Evolutionary conservation across 192 early-diverging fungal genomes (phyloP).

Genomic region (Lobosporangium transversale): DNA sequence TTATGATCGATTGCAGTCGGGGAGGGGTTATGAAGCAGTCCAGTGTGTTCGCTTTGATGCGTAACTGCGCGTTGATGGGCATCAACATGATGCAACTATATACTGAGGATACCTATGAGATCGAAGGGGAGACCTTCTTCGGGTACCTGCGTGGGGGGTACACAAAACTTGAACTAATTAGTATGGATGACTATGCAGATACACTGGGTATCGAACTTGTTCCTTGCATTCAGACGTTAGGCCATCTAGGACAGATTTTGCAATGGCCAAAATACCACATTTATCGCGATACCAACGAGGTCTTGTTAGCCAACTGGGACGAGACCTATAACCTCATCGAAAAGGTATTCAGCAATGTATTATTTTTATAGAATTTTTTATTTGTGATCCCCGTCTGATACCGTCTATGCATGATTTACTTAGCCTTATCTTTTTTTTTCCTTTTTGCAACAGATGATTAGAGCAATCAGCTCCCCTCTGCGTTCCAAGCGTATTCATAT

Average conservation of each 20-base stretch:
- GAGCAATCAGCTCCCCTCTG: constrained; percentile 70
- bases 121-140: constrained; percentile 52
- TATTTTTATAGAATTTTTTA: too few species aligned
- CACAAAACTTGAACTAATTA: constrained; percentile 73
- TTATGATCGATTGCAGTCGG: constrained; percentile 90
- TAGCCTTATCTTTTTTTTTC: too few species aligned
- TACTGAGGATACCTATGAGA: constrained; percentile 90
- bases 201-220: constrained; percentile 84
- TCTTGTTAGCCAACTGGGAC: constrained; percentile 74
- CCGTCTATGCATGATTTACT: too few species aligned
- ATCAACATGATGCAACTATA: constrained; percentile 91
- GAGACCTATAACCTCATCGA: constrained; percentile 84
- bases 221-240: constrained; percentile 90
- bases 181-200: constrained; percentile 83
- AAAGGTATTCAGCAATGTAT: too few species aligned
- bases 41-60: constrained; percentile 72
- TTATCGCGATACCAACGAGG: constrained; percentile 84
- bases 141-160: constrained; percentile 63
- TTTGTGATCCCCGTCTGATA: too few species aligned
- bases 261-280: constrained; percentile 87
- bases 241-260: constrained; percentile 88
- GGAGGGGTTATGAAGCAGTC: constrained; percentile 75
- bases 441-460: constrained; percentile 71
- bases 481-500: constrained; percentile 85
- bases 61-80: constrained; percentile 85